A percentile compares a stretch with the other conserved stretches of the same genome.
Evolutionary conservation across 352 stramenopile genomes (phyloP).

Genomic region (Phytopythium litorale): DNA sequence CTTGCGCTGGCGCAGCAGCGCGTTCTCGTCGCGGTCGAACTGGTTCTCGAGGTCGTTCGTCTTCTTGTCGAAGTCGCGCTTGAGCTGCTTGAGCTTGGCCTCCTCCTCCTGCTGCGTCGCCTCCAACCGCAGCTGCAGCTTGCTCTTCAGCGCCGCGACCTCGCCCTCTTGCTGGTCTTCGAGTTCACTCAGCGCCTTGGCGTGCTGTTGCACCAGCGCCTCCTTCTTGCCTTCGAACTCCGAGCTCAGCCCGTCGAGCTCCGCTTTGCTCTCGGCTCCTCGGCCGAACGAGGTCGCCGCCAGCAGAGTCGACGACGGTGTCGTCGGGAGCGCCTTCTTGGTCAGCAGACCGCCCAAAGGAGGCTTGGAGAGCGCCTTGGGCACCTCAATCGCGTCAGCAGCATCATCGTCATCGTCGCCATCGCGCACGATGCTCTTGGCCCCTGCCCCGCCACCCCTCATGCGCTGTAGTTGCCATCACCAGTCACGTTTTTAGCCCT

Average conservation of each 20-base stretch:
- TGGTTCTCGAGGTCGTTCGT: slow-evolving; percentile 64
- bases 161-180: slow-evolving; percentile 34
- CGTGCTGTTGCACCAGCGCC: slow-evolving; percentile 37
- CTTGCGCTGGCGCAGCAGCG: slow-evolving; percentile 43
- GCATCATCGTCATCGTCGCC: slow-evolving; percentile 29
- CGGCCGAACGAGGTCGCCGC: neutral
- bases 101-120: slow-evolving; percentile 56
- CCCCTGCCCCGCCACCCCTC: slow-evolving; percentile 23
- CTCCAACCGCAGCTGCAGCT: slow-evolving; percentile 41
- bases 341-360: slow-evolving; percentile 39
- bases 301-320: slow-evolving; percentile 12
- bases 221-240: slow-evolving; percentile 57
- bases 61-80: slow-evolving; percentile 64
- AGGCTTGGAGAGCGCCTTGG: slow-evolving; percentile 42
- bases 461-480: neutral
- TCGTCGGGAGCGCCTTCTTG: slow-evolving; percentile 44
- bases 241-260: slow-evolving; percentile 21
- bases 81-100: slow-evolving; percentile 51
- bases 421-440: slow-evolving; percentile 19
- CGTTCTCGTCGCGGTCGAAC: slow-evolving; percentile 60
- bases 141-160: slow-evolving; percentile 34
- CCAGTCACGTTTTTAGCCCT: neutral
- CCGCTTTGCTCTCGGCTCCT: slow-evolving; percentile 32
- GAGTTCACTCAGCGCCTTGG: slow-evolving; percentile 26
- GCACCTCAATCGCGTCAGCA: slow-evolving; percentile 2